Evolutionary conservation across 2,329 filamentous ascomycete species (phyloP).

Genomic region (Fusarium tricinctum): DNA sequence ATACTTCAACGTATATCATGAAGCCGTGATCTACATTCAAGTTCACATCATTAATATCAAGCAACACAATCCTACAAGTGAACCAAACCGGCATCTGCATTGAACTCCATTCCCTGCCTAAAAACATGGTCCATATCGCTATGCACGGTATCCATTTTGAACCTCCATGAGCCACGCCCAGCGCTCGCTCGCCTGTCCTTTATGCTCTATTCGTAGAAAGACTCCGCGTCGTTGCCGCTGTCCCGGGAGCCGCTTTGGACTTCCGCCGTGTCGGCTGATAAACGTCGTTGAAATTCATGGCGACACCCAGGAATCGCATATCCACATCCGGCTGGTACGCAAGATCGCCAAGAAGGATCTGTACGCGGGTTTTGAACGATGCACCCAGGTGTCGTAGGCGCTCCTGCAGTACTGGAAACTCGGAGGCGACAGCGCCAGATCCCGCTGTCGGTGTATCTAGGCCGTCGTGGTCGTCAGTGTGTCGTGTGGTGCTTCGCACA

Average conservation of each 20-base stretch:
- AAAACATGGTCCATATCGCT: constrained; percentile 13
- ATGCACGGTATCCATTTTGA: constrained; percentile 10
- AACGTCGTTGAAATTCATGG: constrained; percentile 99
- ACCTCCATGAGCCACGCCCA: constrained; percentile 11
- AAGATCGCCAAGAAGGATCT: constrained; percentile 87
- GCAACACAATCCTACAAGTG: neutral
- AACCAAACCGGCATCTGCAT: constrained; percentile 8
- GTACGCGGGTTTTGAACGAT: constrained; percentile 83
- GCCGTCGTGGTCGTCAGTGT: constrained; percentile 46
- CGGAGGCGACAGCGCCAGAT: constrained; percentile 70
- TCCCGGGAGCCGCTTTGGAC: constrained; percentile 57
- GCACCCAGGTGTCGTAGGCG: constrained; percentile 79
- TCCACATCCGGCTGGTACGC: constrained; percentile 95
- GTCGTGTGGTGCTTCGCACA: constrained; percentile 76
- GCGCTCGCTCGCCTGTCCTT: constrained; percentile 24
- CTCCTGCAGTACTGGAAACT: constrained; percentile 80
- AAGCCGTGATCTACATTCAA: neutral
- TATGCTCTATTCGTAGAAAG: constrained; percentile 47
- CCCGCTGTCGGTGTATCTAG: constrained; percentile 46
- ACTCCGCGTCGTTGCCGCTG: constrained; percentile 41
- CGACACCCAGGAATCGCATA: constrained; percentile 93
- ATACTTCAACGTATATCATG: no score
- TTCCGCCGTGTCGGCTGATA: constrained; percentile 83
- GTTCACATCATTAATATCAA: neutral
- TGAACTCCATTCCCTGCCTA: constrained; percentile 12